A percentile compares a stretch with the other conserved stretches of the same genome.
These are phyloP conservation scores for Ceratobasidium sp. DNA, from an alignment of 1,284 basidiomycete species.

Conservation along the genomic window DNA sequence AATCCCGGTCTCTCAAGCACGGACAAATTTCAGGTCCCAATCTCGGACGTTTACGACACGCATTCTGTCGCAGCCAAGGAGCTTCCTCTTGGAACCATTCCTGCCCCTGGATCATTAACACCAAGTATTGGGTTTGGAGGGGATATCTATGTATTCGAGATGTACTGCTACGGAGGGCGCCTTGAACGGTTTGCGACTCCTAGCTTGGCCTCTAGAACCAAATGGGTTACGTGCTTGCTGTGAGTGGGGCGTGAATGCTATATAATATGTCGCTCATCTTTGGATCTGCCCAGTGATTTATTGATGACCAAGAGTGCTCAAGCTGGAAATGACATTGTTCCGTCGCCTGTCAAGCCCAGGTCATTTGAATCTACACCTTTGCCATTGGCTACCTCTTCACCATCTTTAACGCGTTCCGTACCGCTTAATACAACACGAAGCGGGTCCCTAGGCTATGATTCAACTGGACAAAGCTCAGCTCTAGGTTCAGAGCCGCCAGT, in stretches of 20 bases:
- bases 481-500: too few species aligned
- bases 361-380: too few species aligned
- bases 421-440: too few species aligned
- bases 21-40: constrained; percentile 8
- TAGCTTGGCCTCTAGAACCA: background rate
- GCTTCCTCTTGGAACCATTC: background rate
- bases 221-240: constrained; percentile 14
- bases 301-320: background rate
- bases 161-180: constrained; percentile 1
- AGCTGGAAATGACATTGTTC: too few species aligned
- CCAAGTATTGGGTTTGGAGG: background rate
- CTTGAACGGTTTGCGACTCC: constrained; percentile 20
- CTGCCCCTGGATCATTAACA: background rate
- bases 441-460: too few species aligned
- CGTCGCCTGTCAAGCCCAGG: too few species aligned
- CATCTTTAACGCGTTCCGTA: too few species aligned
- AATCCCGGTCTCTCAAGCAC: constrained; percentile 27
- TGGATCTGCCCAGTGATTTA: background rate
- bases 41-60: constrained; percentile 2
- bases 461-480: too few species aligned
- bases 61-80: constrained; percentile 13
- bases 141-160: constrained; percentile 23
- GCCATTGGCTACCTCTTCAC: too few species aligned
- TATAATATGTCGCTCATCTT: background rate
- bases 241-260: background rate